Conservation (phyloP, 805 yeast species). For the Lachancea kluyveri region DNA sequence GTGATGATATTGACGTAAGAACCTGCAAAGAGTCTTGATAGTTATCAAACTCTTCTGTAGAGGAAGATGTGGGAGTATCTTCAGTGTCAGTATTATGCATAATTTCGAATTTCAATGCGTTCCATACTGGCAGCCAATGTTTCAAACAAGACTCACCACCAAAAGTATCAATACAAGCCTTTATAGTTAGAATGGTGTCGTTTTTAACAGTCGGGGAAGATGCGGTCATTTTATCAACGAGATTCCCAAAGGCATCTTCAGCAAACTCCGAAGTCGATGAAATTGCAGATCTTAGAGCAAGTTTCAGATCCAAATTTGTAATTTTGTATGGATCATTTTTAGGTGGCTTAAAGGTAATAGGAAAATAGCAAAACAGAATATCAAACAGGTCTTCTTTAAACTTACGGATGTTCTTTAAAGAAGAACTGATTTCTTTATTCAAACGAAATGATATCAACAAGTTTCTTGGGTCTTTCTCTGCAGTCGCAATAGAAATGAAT, state of each 20-base stretch:
- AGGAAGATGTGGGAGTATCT: constrained; percentile 8
- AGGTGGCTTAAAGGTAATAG: constrained; percentile 92
- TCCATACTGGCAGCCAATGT: constrained; percentile 77
- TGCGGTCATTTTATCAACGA: constrained; percentile 74
- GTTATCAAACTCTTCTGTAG: constrained; percentile 35
- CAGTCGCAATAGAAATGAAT: constrained; percentile 64
- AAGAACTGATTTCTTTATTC: constrained; percentile 39
- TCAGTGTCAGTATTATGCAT: constrained; percentile 59
- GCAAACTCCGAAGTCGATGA: constrained; percentile 59
- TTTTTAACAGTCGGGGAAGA: constrained; percentile 65
- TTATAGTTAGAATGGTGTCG: constrained; percentile 65
- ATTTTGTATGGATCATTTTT: constrained; percentile 75
- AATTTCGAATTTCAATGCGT: constrained; percentile 83
- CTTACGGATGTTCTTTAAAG: constrained; percentile 33
- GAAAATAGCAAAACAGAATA: constrained; percentile 89
- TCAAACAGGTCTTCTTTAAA: constrained; percentile 71
- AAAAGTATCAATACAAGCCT: constrained; percentile 49
- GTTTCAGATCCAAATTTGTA: constrained; percentile 65
- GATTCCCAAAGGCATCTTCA: constrained; percentile 65
- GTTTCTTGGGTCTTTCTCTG: constrained; percentile 94
- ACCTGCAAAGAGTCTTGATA: constrained; percentile 40
- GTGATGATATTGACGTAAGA: constrained; percentile 38
- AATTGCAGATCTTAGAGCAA: constrained; percentile 53
- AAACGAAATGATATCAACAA: constrained; percentile 62
- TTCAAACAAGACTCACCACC: constrained; percentile 41